Base-by-base conservation (phyloP, 352 stramenopile species). In the Phytophthora ohioensis region DNA sequence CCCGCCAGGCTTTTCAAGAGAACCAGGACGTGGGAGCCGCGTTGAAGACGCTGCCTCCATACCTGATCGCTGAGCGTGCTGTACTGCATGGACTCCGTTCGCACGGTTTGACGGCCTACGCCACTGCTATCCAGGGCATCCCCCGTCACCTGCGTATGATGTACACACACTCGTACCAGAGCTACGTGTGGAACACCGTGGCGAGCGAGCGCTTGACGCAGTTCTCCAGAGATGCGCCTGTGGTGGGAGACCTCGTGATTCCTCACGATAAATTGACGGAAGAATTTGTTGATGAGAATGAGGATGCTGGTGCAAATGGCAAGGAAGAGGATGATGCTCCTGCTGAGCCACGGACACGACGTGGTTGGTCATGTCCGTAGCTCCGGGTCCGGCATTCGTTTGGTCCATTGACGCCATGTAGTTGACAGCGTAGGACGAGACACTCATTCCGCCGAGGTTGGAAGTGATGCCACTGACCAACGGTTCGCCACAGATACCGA, bases 131-230 rank as follows among this genome's bases (percentile, higher is more conserved):
- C 57, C 84, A 91, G 57, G 80, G 83, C 53, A 93, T 96, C 34
- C 87, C 89, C n/a, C 82, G 87, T 1, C 88, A 95, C 52, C 69
- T 96, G 5, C 89, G 89, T n/a, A 96, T 95, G 89, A 96, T 97
- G 84, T 97, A 95, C 69, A 93, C 87, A 35, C 88, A 97, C 69
- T 75, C 90, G 63, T 98, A 98, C 69, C 97, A 99, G 80, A 99
- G 93, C 67, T 97, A 97, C 69, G 78, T 99, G 32, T 99, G 95
- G 95, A 99, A 99, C 78, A 79, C 80, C 47, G 87, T 97, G 6
- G 95, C 85, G 35, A 98, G 93, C 39, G 80, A 97, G 57, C 84
- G 97, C 3, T 85, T 99, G 21, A 85, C 91, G 27, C 81, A 78
- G 7, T 90, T 90, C 43, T 78, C 89, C 6, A 78, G 68, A 21